These are phyloP conservation scores for Spizellomyces sp. DNA, from an alignment of 192 early-diverging fungal species.

Conservation along the genomic window DNA sequence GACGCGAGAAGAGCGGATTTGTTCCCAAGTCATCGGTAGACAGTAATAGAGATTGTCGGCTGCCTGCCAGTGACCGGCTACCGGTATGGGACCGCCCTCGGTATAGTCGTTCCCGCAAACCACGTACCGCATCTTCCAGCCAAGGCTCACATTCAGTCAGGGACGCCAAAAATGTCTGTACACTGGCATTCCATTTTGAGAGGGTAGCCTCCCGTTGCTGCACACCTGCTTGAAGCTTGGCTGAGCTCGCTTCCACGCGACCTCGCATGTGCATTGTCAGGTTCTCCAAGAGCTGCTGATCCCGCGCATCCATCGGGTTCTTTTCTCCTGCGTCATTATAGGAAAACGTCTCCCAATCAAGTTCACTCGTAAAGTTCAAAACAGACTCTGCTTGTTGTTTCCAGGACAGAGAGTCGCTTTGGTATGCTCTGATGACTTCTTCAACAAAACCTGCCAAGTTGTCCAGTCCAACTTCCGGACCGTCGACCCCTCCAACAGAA, in stretches of 20 bases:
- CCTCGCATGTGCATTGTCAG: too few species aligned
- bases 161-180: constrained; percentile 3
- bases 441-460: not conserved
- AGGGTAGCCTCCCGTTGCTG: not conserved
- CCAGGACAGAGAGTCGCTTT: constrained; percentile 1
- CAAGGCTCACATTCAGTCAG: constrained; percentile 8
- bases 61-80: too few species aligned
- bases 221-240: not conserved
- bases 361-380: not conserved
- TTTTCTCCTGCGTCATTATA: too few species aligned
- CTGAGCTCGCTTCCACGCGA: too few species aligned
- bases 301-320: too few species aligned
- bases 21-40: not conserved
- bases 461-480: constrained; percentile 2
- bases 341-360: not conserved
- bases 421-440: not conserved
- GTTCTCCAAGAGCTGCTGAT: too few species aligned
- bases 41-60: not conserved
- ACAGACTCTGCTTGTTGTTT: constrained; percentile 1
- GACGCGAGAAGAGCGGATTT: not conserved
- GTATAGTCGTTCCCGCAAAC: constrained; percentile 25
- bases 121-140: constrained; percentile 6
- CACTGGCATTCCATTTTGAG: not conserved
- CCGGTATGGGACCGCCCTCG: not conserved
- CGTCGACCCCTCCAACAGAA: not conserved